A percentile compares a stretch with the other conserved stretches of the same genome.
These are phyloP conservation scores for Syzygium jambos DNA, from an alignment of 345 rosid genomes.

Conservation along the genomic window DNA sequence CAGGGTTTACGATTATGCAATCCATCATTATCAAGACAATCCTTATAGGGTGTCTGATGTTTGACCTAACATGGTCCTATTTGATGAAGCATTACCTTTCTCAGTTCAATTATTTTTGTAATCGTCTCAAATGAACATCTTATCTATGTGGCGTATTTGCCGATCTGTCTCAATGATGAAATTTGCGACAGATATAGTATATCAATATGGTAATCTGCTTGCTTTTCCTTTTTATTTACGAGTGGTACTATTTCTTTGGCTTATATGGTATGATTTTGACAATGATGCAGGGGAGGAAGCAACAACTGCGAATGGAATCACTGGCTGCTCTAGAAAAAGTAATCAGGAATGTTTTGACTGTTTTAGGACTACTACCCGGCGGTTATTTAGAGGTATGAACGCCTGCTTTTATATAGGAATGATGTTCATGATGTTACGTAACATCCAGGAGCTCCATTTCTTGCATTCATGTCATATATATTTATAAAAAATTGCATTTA, in stretches of 20 bases:
- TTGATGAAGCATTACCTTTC: neutral
- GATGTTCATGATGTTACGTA: neutral
- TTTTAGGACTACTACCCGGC: constrained; percentile 71
- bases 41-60: neutral
- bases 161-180: neutral
- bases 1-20: neutral
- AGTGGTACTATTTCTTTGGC: neutral
- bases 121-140: neutral
- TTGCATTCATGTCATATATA: neutral
- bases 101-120: neutral
- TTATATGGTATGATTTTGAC: neutral
- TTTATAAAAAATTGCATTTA: neutral
- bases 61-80: neutral
- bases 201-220: neutral
- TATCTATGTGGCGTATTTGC: neutral
- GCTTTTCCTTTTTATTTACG: neutral
- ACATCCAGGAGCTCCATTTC: neutral
- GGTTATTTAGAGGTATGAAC: constrained; percentile 61
- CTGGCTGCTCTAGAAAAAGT: constrained; percentile 56
- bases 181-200: neutral
- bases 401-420: neutral
- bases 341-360: constrained; percentile 45
- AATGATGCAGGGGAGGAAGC: constrained; percentile 70
- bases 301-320: constrained; percentile 54
- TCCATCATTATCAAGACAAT: neutral